Evolutionary conservation across 345 rosid species (phyloP).

Genomic region (Linum usitatissimum): DNA sequence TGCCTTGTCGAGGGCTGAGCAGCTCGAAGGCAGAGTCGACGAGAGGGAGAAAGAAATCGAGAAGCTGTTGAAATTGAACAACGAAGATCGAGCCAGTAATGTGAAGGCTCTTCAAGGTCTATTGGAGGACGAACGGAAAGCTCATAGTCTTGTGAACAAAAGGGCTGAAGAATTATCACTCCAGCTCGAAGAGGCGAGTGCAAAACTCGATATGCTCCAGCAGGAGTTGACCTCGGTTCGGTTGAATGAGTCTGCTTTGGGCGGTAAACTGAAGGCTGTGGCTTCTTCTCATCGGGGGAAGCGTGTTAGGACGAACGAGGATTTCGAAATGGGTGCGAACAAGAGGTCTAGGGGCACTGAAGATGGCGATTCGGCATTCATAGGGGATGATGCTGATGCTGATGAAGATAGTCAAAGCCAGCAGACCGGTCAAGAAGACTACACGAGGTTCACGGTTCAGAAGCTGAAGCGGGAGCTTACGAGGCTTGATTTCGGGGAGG

Average conservation of each 20-base stretch:
- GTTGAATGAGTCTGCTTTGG: not conserved
- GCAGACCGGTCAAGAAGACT: constrained; percentile 14
- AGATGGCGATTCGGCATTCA: constrained; percentile 7
- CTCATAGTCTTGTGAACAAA: not conserved
- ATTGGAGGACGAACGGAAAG: constrained; percentile 4
- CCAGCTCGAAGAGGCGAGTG: not conserved
- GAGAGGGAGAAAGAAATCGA: constrained; percentile 16
- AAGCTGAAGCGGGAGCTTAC: constrained; percentile 29
- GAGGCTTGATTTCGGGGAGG: constrained; percentile 27
- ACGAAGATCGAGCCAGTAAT: constrained; percentile 3
- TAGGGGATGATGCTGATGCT: not conserved
- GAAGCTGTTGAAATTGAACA: constrained; percentile 11
- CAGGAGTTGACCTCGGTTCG: constrained; percentile 1
- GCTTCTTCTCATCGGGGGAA: constrained; percentile 13
- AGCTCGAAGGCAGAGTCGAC: constrained; percentile 14
- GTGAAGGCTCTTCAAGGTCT: not conserved
- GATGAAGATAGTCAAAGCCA: constrained; percentile 1
- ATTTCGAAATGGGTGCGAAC: constrained; percentile 8
- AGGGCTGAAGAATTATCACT: not conserved
- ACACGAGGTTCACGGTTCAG: constrained; percentile 25
- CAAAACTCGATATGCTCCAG: not conserved
- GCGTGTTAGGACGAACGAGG: constrained; percentile 26
- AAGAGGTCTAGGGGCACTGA: constrained; percentile 17
- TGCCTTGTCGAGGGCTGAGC: constrained; percentile 10
- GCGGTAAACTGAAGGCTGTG: not conserved